Percentiles rank a stretch among this genome's conserved stretches.
Conservation (phyloP, 306 rosid genomes). For the Luffa acutangula region DNA sequence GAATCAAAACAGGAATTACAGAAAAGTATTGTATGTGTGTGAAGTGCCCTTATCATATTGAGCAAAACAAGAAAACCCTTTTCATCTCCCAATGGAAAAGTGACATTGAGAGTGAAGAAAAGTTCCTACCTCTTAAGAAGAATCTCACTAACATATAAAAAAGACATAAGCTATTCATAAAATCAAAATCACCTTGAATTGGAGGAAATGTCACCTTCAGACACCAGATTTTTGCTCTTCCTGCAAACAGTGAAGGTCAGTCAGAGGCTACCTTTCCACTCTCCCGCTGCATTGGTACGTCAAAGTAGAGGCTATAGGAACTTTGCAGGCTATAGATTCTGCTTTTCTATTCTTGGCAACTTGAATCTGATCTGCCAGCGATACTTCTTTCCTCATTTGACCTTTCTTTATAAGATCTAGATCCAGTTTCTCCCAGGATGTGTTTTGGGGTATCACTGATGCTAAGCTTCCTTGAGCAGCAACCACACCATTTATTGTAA, state of each 20-base stretch:
- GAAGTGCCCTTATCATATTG: neutral
- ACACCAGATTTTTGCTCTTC: constrained; percentile 4
- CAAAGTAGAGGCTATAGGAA: constrained; percentile 16
- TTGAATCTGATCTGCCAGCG: constrained; percentile 75
- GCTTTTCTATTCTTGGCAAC: constrained; percentile 43
- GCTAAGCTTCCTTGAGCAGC: constrained; percentile 17
- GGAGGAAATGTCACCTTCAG: constrained; percentile 8
- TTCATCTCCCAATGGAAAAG: neutral
- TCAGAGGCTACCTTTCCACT: neutral
- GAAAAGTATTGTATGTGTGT: neutral
- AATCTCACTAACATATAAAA: neutral
- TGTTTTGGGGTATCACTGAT: constrained; percentile 17
- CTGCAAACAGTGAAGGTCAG: constrained; percentile 14
- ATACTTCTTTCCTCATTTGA: constrained; percentile 30
- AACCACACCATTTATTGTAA: constrained; percentile 17
- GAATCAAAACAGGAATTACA: neutral
- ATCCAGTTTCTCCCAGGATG: constrained; percentile 44
- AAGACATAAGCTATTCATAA: neutral
- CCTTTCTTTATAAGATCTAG: constrained; percentile 57
- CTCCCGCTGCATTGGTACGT: neutral
- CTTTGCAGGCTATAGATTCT: constrained; percentile 20
- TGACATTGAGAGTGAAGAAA: neutral
- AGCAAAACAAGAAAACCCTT: neutral
- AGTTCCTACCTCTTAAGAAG: neutral
- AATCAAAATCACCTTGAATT: neutral